These are phyloP conservation scores for Saccharomycopsis fermentans DNA, from an alignment of 805 yeast species.

Conservation along the genomic window DNA sequence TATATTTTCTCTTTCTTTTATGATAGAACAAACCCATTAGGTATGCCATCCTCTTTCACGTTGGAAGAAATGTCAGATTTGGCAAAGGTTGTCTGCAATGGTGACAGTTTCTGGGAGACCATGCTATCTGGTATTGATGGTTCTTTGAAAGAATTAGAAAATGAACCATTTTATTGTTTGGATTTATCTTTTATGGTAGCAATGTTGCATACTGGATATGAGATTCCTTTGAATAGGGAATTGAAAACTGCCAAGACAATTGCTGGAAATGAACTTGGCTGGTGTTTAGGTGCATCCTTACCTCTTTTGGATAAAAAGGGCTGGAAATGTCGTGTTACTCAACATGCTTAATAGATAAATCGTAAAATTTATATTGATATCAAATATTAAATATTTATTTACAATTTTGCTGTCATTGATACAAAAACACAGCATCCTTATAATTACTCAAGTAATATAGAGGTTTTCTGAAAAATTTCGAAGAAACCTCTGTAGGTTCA, in stretches of 20 bases:
- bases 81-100: conserved; percentile 77
- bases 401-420: too few species aligned
- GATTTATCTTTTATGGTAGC: conserved; percentile 88
- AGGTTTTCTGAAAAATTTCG: too few species aligned
- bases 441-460: too few species aligned
- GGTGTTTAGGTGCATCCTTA: conserved; percentile 97
- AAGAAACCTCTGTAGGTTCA: too few species aligned
- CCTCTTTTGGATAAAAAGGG: conserved; percentile 69
- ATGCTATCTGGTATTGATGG: conserved; percentile 57
- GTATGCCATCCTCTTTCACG: conserved; percentile 87
- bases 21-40: conserved; percentile 88
- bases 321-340: conserved; percentile 49
- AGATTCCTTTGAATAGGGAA: conserved; percentile 82
- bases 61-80: conserved; percentile 74
- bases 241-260: conserved; percentile 87
- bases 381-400: background rate
- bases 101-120: conserved; percentile 62
- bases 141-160: conserved; percentile 52
- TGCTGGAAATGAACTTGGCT: conserved; percentile 84
- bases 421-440: too few species aligned
- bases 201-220: conserved; percentile 91
- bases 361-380: background rate
- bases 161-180: conserved; percentile 90
- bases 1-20: conserved; percentile 90
- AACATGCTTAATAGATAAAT: background rate